These are phyloP conservation scores for Asclepias syriaca DNA, from an alignment of 257 asterid species.

Conservation along the genomic window DNA sequence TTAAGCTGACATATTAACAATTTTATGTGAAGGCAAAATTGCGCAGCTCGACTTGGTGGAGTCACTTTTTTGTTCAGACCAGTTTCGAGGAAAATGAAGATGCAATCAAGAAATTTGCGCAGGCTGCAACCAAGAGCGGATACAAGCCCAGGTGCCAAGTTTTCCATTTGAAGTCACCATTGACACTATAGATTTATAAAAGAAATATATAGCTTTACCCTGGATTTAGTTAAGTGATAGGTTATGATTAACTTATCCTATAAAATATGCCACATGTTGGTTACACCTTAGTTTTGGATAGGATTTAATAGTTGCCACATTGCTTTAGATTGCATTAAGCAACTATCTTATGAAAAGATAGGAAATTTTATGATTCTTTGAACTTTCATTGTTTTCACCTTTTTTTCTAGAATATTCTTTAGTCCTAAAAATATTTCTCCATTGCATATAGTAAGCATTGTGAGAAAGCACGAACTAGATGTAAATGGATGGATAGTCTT, in stretches of 20 bases:
- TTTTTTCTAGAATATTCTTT: not conserved
- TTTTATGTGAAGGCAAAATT: constrained; percentile 59
- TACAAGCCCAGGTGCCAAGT: constrained; percentile 67
- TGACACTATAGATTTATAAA: constrained; percentile 21
- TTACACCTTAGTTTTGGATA: constrained; percentile 1
- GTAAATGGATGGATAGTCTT: not conserved
- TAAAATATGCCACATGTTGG: constrained; percentile 1
- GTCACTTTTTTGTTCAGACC: constrained; percentile 64
- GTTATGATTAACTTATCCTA: constrained; percentile 1
- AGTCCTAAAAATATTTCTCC: not conserved
- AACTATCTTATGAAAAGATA: not conserved
- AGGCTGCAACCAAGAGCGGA: constrained; percentile 49
- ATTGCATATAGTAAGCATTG: not conserved
- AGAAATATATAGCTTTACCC: not conserved
- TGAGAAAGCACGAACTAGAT: not conserved
- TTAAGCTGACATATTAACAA: constrained; percentile 3
- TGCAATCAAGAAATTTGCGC: constrained; percentile 67
- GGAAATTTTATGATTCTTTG: constrained; percentile 3
- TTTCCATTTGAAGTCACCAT: constrained; percentile 81
- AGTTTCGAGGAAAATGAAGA: constrained; percentile 79
- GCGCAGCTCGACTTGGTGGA: constrained; percentile 90
- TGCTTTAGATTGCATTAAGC: not conserved
- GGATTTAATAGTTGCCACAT: not conserved
- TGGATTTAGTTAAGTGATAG: not conserved
- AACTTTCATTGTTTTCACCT: not conserved